Conservation (phyloP, 73 alveolate species). For the Durusdinium trenchii region DNA sequence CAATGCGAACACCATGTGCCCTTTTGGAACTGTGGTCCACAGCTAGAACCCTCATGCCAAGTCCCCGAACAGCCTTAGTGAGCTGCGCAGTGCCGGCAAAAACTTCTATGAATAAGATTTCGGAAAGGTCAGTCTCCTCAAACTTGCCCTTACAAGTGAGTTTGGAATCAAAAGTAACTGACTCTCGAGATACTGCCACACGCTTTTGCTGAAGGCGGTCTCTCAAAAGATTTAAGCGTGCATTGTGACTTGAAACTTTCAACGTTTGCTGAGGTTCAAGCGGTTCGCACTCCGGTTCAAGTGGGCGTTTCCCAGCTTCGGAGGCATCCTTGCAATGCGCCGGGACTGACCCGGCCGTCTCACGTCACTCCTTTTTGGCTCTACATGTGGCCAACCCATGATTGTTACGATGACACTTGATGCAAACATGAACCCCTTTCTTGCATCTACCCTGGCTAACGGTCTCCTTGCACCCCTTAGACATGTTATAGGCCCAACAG, state of each 20-base stretch:
- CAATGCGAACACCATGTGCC: background rate
- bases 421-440: background rate
- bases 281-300: too few species aligned
- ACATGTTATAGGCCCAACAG: background rate
- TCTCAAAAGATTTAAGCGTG: too few species aligned
- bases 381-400: background rate
- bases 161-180: too few species aligned
- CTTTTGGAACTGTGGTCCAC: background rate
- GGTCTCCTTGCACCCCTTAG: background rate
- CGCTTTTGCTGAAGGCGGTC: too few species aligned
- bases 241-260: too few species aligned
- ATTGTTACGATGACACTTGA: background rate
- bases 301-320: too few species aligned
- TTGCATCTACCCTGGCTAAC: background rate
- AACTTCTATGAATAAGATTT: background rate
- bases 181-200: too few species aligned
- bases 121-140: background rate
- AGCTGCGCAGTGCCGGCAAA: slow-evolving; percentile 10
- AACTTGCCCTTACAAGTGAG: too few species aligned
- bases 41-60: background rate
- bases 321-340: background rate
- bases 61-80: background rate
- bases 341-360: background rate
- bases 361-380: background rate
- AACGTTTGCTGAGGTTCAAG: too few species aligned